These are phyloP conservation scores for Mallotus japonicus DNA, from an alignment of 441 rosid genomes.

Conservation along the genomic window DNA sequence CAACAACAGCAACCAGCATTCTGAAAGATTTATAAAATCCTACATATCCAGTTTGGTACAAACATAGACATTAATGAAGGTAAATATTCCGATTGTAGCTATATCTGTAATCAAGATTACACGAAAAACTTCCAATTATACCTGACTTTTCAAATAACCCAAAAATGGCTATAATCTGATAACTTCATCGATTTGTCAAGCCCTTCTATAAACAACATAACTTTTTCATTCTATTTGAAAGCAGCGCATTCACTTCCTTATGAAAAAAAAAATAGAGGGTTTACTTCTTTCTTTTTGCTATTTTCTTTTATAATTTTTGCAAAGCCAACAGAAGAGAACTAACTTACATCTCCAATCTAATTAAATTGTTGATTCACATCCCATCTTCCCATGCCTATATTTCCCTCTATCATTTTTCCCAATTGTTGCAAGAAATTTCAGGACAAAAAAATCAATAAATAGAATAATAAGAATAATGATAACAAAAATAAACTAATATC, in stretches of 20 bases:
- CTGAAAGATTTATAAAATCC: background rate
- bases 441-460: background rate
- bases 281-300: too few species aligned
- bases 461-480: background rate
- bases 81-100: background rate
- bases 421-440: background rate
- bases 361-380: too few species aligned
- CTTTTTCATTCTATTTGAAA: background rate
- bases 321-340: too few species aligned
- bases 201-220: background rate
- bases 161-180: background rate
- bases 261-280: too few species aligned
- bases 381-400: too few species aligned
- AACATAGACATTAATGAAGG: background rate
- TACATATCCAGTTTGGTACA: background rate
- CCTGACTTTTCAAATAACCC: background rate
- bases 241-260: too few species aligned
- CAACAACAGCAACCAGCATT: background rate
- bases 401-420: background rate
- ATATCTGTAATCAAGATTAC: background rate
- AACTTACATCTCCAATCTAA: too few species aligned
- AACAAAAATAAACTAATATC: background rate
- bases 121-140: background rate
- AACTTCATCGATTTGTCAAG: background rate
- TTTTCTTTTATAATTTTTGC: too few species aligned